Base-by-base conservation (phyloP, 495 filamentous ascomycete species). In the Penicillium lividum region DNA sequence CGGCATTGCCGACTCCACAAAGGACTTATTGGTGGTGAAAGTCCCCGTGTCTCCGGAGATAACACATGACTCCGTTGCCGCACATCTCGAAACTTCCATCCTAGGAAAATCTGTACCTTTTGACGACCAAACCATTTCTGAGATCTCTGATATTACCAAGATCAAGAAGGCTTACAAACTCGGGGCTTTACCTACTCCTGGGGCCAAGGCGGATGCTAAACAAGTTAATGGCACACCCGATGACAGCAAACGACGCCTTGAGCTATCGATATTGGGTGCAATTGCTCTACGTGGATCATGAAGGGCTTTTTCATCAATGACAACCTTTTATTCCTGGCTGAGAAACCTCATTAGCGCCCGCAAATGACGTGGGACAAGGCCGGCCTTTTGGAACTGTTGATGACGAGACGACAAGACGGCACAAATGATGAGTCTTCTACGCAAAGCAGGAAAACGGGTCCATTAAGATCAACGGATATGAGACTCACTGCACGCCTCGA, bases 81-180 rank as follows among this genome's bases (percentile, higher is more conserved):
- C 73, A 38, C 92, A 95, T 69, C 74, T 98, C 7, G 67, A 51
- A 33, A 65, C 74, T 38, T 64, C 77, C n/a, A 76, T 97, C 22
- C 54, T 90, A 52, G 94, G 91, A 11, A 78, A 69, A 0, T 68
- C 78, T 7, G 74, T 86, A 0, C 73, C 81, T 0, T 85, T 96
- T 57, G 80, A 84, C 11, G 88, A 97, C 61, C 81, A 76, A 30
- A 75, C 71, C 25, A 57, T 97, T 3, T 68, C 71, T 1, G 64
- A 67, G 22, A 69, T 84, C 36, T 81, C 84, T 2, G 91, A 97
- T 72, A 69, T 87, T 65, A 72, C 68, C 27, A 88, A 85, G 59
- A 83, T 97, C 31, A 83, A 82, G 69, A 97, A 93, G 74, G 81
- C 87, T 33, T 97, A 98, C 68, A 93, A 92, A 66, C 68, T 97